Percentiles rank a stretch among this genome's conserved stretches.
These are phyloP conservation scores for Fusarium cicatricum DNA, from an alignment of 2,329 filamentous ascomycete genomes.

Conservation along the genomic window DNA sequence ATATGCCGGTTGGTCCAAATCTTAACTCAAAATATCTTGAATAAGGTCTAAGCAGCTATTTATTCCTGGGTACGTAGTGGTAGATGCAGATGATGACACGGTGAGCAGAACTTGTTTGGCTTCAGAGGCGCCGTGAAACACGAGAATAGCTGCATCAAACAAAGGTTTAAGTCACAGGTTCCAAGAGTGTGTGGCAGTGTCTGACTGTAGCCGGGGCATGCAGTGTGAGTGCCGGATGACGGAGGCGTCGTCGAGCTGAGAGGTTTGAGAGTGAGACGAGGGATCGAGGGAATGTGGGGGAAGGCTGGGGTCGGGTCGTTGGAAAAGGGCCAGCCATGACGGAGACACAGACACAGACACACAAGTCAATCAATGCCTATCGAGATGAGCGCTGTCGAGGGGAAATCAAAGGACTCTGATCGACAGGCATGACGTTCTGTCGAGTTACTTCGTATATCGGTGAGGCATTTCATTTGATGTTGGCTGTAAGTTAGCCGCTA, in stretches of 20 bases:
- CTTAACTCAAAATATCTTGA: no score
- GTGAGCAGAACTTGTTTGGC: background rate
- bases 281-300: no score
- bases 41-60: no score
- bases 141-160: constrained; percentile 6
- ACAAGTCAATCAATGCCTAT: background rate
- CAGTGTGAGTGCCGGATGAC: constrained; percentile 18
- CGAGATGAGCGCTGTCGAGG: background rate
- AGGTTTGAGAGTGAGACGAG: constrained; percentile 29
- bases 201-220: constrained; percentile 3
- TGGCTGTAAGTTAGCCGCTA: constrained; percentile 4
- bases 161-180: constrained; percentile 6
- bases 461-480: constrained; percentile 30
- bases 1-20: no score
- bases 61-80: no score
- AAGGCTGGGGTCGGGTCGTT: background rate
- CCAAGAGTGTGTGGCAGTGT: background rate
- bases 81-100: no score
- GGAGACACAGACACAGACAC: no score
- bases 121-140: constrained; percentile 5
- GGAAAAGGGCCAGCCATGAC: no score
- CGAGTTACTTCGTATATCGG: constrained; percentile 1
- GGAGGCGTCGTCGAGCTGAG: background rate
- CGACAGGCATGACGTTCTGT: constrained; percentile 17
- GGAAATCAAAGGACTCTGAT: constrained; percentile 34